Conservation (phyloP, 169 alveolate species). For the Hammondia hammondi region DNA sequence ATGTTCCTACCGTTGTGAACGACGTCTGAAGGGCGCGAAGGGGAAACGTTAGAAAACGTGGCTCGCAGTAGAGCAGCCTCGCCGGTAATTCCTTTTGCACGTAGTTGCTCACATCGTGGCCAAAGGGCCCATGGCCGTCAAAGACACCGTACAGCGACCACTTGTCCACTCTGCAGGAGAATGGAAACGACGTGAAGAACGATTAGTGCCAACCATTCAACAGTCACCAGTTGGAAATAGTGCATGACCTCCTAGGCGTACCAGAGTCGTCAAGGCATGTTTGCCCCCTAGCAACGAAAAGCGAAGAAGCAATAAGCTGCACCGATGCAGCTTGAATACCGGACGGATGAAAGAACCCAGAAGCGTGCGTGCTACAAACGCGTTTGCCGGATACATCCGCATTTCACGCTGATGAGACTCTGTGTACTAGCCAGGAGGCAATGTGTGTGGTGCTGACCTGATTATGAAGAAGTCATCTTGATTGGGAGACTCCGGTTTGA, state of each 20-base stretch:
- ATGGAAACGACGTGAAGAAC: neutral
- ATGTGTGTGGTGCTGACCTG: neutral
- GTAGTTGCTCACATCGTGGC: conserved; percentile 87
- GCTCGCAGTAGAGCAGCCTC: conserved; percentile 22
- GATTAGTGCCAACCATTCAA: no score
- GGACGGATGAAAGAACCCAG: no score
- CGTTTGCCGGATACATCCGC: neutral
- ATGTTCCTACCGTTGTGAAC: neutral
- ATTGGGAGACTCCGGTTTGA: conserved; percentile 90
- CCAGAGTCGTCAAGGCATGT: no score
- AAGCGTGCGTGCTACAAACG: no score
- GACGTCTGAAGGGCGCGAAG: neutral
- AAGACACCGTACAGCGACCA: conserved; percentile 84
- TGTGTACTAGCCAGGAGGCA: neutral
- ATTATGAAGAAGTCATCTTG: conserved; percentile 85
- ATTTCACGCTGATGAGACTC: neutral
- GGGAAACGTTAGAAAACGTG: neutral
- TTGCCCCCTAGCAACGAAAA: no score
- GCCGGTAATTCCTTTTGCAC: conserved; percentile 84
- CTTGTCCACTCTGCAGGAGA: neutral
- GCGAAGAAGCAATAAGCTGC: no score
- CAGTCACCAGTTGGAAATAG: no score
- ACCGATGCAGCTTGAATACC: no score
- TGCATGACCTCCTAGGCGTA: no score
- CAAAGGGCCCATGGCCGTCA: conserved; percentile 92